A percentile compares a stretch with the other conserved stretches of the same genome.
Evolutionary conservation across 2,329 filamentous ascomycete genomes (phyloP).

Genomic region (Arachnopeziza araneosa): DNA sequence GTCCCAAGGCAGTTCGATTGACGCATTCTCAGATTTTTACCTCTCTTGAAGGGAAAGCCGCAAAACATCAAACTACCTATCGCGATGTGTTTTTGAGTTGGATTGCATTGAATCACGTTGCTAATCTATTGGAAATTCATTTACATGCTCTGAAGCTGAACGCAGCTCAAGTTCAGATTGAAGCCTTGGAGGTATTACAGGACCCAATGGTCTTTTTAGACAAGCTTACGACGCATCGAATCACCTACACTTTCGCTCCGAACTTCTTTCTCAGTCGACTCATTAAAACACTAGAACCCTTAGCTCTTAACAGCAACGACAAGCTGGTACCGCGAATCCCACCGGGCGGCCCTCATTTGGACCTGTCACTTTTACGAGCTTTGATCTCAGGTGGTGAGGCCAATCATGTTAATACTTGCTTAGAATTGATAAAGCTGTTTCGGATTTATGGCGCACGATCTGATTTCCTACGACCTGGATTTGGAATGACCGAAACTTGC

Average conservation of each 20-base stretch:
- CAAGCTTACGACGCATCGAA: conserved; percentile 35
- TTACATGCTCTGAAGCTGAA: conserved; percentile 40
- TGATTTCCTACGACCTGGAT: conserved; percentile 37
- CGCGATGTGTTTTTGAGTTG: conserved; percentile 32
- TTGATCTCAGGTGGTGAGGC: conserved; percentile 43
- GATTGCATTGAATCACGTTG: conserved; percentile 48
- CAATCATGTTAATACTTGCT: conserved; percentile 34
- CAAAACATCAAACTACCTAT: neutral
- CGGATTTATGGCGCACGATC: conserved; percentile 28
- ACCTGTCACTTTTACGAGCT: conserved; percentile 29
- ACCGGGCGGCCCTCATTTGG: conserved; percentile 3
- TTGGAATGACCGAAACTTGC: conserved; percentile 49
- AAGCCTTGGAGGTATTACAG: conserved; percentile 36
- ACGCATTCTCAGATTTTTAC: conserved; percentile 38
- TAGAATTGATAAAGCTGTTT: conserved; percentile 27
- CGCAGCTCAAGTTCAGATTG: conserved; percentile 42
- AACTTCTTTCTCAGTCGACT: conserved; percentile 35
- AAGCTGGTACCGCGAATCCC: neutral
- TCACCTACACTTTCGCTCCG: conserved; percentile 41
- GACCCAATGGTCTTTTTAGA: conserved; percentile 36
- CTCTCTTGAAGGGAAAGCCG: conserved; percentile 22
- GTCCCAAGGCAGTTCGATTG: conserved; percentile 44
- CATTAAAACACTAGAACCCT: neutral
- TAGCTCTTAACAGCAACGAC: neutral
- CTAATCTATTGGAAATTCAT: conserved; percentile 45